Evolutionary conservation across 2,329 filamentous ascomycete genomes (phyloP), one percentile per base, ranked within the genome.

Genomic region (Nannizziopsis barbatae): DNA sequence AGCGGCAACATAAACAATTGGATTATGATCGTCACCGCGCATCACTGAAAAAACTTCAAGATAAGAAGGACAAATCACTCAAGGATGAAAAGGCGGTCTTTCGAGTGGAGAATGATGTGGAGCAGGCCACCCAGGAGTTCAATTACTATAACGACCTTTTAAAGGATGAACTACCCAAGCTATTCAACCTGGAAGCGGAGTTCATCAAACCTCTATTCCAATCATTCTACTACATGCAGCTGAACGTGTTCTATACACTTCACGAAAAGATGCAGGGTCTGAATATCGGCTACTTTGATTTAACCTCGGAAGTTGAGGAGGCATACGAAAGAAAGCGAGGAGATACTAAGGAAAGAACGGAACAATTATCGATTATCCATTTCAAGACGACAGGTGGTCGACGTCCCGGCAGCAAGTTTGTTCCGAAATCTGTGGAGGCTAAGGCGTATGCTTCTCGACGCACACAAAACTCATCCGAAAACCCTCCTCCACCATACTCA

Each of bases 181-280:
- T 98, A 9, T 98, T 98, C 67, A 67, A 72, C 6, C 79, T 98
- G 14, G 92, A 98, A 67, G 79, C 83, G 55, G 84, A 96, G 66
- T 96, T 98, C 65, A 98, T 98, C 66, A 83, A 86, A 57, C 92
- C 92, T 2, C 79, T 98, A 6, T 98, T 98, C 75, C 92, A 96
- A 66, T 94, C 86, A 8, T 98, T 98, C 72, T 98, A 98, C 71
- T 98, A 96, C 74, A 98, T 98, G 92, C 92, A 98, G 68, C 79
- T 98, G 56, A 98, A 98, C 67, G 86, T 98, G 56, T 98, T 96
- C 67, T 98, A 98, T 69, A 98, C 92, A 1, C 75, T 98, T 47
- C 92, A 98, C 65, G 90, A 96, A 69, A 87, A 83, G 69, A 98
- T 98, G 92, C 92, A 98, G 71, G 81, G 77, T 56, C 88, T 93